Conservation (phyloP, 148 eudicot genomes). For the Camellia japonica region DNA sequence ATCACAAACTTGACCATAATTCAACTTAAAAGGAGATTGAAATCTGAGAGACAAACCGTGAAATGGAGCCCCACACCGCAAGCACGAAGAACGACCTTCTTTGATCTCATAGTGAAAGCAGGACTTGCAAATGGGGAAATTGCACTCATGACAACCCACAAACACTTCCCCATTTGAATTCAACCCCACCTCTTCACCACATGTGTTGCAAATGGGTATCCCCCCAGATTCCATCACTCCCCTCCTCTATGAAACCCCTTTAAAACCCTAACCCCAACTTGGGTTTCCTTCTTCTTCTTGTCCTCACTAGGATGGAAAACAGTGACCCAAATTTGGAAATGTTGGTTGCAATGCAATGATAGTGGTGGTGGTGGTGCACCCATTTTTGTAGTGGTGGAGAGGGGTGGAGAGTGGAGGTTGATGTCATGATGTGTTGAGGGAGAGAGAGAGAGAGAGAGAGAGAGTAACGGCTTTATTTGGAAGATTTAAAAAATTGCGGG, state of each 20-base stretch:
- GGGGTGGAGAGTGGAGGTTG: conserved; percentile 17
- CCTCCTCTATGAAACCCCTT: neutral
- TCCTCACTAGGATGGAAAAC: conserved; percentile 2
- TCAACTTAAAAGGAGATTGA: neutral
- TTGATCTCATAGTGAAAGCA: conserved; percentile 76
- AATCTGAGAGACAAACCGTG: conserved; percentile 32
- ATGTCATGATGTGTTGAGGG: conserved; percentile 19
- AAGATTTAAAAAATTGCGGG: conserved; percentile 65
- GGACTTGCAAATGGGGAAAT: conserved; percentile 65
- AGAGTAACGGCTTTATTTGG: conserved; percentile 47
- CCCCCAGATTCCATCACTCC: conserved; percentile 68
- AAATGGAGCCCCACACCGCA: conserved; percentile 66
- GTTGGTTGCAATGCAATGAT: conserved; percentile 30
- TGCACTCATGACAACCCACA: conserved; percentile 86
- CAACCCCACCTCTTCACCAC: conserved; percentile 72
- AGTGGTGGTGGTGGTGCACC: conserved; percentile 13
- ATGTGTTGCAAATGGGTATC: conserved; percentile 65
- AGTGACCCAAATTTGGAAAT: conserved; percentile 22
- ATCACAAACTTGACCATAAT: neutral
- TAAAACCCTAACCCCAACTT: neutral
- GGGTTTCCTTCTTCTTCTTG: neutral
- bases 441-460: conserved; percentile 10
- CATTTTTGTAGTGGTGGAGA: conserved; percentile 19
- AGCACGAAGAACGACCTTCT: conserved; percentile 70
- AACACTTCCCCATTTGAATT: conserved; percentile 67